Evolutionary conservation across 352 stramenopile species (phyloP), one percentile per base, ranked within the genome.

Genomic region (Pythium angustatum): DNA sequence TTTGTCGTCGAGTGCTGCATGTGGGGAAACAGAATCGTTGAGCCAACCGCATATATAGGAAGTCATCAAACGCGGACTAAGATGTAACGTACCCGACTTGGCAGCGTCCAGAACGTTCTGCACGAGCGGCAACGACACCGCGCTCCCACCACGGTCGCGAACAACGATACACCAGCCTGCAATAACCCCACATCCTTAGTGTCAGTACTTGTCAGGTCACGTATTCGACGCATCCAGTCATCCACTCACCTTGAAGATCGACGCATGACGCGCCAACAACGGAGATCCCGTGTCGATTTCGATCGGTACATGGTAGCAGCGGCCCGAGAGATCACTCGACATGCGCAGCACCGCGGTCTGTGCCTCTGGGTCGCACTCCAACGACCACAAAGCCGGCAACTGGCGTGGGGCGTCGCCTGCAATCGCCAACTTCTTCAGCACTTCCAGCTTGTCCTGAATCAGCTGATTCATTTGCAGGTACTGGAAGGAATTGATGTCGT

Each of bases 381-480:
- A 19, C 31, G 51, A 47, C 62, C 62, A 69, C 0, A 69, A 17
- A n/a, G 62, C 62, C 53, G 62, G 62, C 11, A 64, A 56, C 26
- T 22, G 19, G 5, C 62, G 62, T 7, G 31, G n/a, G 14, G 15
- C 40, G 3, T 62, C 43, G 10, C 36, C 60, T 12, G 40, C 47
- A 5, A 61, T 48, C 2, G 56, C 43, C 19, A 60, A 34, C 17
- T 56, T 53, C 3, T 33, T 21, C 0, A 62, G 10, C n/a, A 52
- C 52, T 11, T 56, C 43, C 3, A 62, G 10, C 19, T 58, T 58
- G 15, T 51, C 38, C 12, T 55, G 41, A 5, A 66, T 38, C n/a
- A 56, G 30, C 7, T 62, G 58, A 12, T 26, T 64, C 58, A 64
- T 41, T 15, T 58, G 45, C n/a, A 64, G 26, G 34, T 52, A 36